Base-by-base conservation (phyloP, 768 basidiomycete genomes). In the Lactarius sanguifluus region DNA sequence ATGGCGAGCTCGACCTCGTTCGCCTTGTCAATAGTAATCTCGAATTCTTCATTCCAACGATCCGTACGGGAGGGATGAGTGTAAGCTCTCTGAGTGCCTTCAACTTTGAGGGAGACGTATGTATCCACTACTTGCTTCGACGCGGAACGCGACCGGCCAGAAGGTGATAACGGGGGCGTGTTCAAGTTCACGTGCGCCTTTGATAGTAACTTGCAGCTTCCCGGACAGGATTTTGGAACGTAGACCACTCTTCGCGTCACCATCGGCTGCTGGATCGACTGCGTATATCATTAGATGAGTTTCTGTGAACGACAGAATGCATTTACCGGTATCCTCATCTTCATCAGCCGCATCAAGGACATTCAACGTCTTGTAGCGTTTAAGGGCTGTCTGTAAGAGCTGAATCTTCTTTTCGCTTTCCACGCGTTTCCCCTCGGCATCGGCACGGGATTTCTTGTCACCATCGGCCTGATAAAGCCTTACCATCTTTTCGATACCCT, bases 401-500 rank as follows among this genome's bases (percentile, higher is more conserved):
- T 94, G 93, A 18, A 98, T 97, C 80, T 98, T 99, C 77, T 91
- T 91, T 74, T 98, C 94, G 75, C 91, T 94, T 78, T 99, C 97
- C 34, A 96, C 82, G 69, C 89, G 86, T 79, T 99, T 98, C 75
- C 88, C 88, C 75, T 96, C 94, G 2, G 96, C 94, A 75, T 98
- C 96, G 15, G 86, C 87, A 73, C 91, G 86, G 54, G 95, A 91
- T 76, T 93, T 94, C 85, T 96, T 96, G 81, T 99, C 97, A 62
- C 96, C 96, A 73, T 99, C 97, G 6, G 91, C 92, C 73, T 94
- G 88, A 76, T 98, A 98, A 38, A 98, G 83, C 77, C 92, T 96
- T 43, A 90, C 92, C 97, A 99, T 99, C 81, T 98, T 98, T 79
- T 98, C 96, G 70, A 98, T 97, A 50, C 97, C 97, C 76, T 89